Base-by-base conservation (phyloP, 2,329 filamentous ascomycete genomes). In the Paracamarosporium sp. region DNA sequence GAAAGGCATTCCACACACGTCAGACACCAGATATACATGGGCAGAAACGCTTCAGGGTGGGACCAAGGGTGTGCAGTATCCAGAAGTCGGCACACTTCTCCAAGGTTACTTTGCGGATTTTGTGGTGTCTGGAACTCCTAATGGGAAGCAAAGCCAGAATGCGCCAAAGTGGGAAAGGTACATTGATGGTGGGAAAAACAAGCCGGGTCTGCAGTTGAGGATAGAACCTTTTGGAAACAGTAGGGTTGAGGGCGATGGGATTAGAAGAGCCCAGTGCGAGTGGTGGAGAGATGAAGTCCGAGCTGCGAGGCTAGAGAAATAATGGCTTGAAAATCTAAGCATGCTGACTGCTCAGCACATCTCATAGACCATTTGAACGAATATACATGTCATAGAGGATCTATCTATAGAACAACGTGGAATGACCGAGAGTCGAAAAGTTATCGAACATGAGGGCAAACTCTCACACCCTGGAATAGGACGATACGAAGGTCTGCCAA, bases 21-120 rank as follows among this genome's bases (percentile, higher is more conserved):
- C 66, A 0, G 67, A 71, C 24, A 65, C 63, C 50, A 85, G 53
- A 81, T 85, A 24, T 78, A 79, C n/a, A 0, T 70, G 66, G 66
- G 80, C 79, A 27, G 82, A 82, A 59, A 86, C 84, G 24, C 24
- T 43, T 20, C 40, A 43, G 0, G 63, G 85, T 36, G 76, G 88
- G 51, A 74, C 75, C 68, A 56, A 60, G 1, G 68, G 67, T 6
- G 61, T 67, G 0, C 67, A 72, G 81, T 80, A 78, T 53, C 66
- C 64, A 1, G 66, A 77, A 1, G 68, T 81, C 5, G 75, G 76
- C 4, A 68, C 69, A 40, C 56, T 77, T 12, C 78, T 81, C 66
- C 71, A 72, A 48, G 69, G 66, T 8, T 76, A 71, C 43, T 81
- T 79, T 65, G 73, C 75, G 0, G 69, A 71, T 12, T 82, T 82